Base-by-base conservation (phyloP, 2,329 filamentous ascomycete genomes). In the Dichotomopilus funicola region DNA sequence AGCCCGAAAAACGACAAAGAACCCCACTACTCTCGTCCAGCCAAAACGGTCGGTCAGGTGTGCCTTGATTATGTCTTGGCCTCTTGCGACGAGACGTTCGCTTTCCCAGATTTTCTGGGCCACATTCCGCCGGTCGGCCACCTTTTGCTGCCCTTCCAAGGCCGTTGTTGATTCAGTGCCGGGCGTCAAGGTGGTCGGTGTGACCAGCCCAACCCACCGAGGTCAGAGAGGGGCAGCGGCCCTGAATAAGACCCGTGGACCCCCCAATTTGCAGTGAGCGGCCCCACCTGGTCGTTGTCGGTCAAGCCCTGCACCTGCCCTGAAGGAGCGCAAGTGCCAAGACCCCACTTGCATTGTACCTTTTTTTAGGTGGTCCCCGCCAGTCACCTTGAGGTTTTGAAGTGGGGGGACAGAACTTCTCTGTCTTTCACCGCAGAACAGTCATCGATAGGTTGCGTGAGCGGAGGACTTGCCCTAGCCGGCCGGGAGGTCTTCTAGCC, bases 121-220 rank as follows among this genome's bases (percentile, higher is more conserved):
- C 36, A 33, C n/a, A n/a, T 42, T 42, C 12, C 10, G 33, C 11
- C 33, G 11, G 40, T 12, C 42, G 51, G 13, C 47, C 48, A 11
- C 34, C 42, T 34, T 40, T n/a, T 51, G 45, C 13, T 36, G 10
- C 51, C 34, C 42, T 38, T 40, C 27, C 47, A 38, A 11, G 27
- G 10, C 51, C 56, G 49, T 44, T 31, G 19, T 42, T 58, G 51
- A 48, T 53, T 47, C 55, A 57, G 34, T 11, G 31, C 44, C 12
- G 51, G 40, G 8, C 37, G 47, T 10, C 47, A 51, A 47, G 35
- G 36, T 40, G 49, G 49, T 38, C 49, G 38, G 37, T 36, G 42
- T 55, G 48, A 43, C 53, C 42, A 34, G 40, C 10, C 33, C 45
- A 35, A 12, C 6, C 11, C 11, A 50, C 13, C 12, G 31, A 47